phyloP scores from a whole-genome alignment of 768 basidiomycete species.

The Phlebiopsis gigantea region DNA sequence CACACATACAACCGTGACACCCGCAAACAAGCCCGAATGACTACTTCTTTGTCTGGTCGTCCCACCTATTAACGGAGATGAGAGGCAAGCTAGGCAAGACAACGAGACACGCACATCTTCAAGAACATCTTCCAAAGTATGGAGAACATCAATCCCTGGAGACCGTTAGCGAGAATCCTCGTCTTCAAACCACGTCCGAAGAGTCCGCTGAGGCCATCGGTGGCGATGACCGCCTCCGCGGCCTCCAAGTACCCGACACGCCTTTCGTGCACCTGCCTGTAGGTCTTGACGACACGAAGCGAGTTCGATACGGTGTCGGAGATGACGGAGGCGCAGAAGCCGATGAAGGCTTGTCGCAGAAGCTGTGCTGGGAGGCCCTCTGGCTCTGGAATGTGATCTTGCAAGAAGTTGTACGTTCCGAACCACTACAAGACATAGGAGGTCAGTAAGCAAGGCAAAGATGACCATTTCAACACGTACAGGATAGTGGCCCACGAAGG shows the following conservation, averaged over 20 bases:
- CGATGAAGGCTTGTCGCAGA: conserved; percentile 81
- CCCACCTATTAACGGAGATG: not conserved
- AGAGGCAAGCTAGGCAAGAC: not conserved
- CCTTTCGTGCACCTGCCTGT: conserved; percentile 83
- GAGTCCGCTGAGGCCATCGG: conserved; percentile 74
- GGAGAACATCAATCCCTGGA: conserved; percentile 89
- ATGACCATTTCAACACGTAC: not conserved
- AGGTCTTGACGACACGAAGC: conserved; percentile 91
- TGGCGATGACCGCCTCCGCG: conserved; percentile 66
- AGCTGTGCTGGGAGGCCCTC: conserved; percentile 53
- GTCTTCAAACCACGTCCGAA: conserved; percentile 91
- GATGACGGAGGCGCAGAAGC: conserved; percentile 79
- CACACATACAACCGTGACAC: no score
- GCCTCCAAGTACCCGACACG: conserved; percentile 77
- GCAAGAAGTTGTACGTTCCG: conserved; percentile 78
- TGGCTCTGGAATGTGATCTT: conserved; percentile 52
- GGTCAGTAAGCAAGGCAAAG: conserved; percentile 25
- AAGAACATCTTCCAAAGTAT: conserved; percentile 88
- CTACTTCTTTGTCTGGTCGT: conserved; percentile 8
- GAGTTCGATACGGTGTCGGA: conserved; percentile 89
- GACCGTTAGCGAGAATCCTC: conserved; percentile 81
- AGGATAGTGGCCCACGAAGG: conserved; percentile 90
- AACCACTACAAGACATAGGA: conserved; percentile 58
- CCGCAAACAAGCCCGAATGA: no score
- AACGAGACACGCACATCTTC: conserved; percentile 62